Evolutionary conservation across 2,329 filamentous ascomycete genomes (phyloP), one percentile per base, ranked within the genome.

Genomic region (Xylaria arbuscula): DNA sequence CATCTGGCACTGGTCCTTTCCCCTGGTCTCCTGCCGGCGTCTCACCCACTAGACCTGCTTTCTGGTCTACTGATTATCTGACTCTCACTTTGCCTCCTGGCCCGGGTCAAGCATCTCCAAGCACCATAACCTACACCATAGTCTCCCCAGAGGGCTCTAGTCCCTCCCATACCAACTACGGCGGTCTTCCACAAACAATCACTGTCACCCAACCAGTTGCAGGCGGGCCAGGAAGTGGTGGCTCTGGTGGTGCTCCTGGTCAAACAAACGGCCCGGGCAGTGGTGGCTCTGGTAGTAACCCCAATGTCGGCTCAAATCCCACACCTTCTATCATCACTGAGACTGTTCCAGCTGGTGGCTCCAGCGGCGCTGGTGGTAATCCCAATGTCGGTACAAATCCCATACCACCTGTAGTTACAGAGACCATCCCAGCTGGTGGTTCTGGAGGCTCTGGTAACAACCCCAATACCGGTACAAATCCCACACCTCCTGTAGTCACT

Each of bases 61-160:
- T 73, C 28, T 77, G 74, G 75, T 75, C 73, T 42, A 76, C 76
- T 62, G 73, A 74, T 60, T 76, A 71, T 51, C 72, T 76, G 48
- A 77, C 74, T 59, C 67, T 76, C 24, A 77, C 76, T 38, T 38
- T 74, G 19, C 72, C 75, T 50, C 71, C 73, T 48, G 67, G 53
- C 50, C 57, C 75, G 47, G 72, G 71, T 32, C 72, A 66, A 66
- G 61, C 57, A 65, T 66, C 62, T 42, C 62, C 74, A 19, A 70
- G 69, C 51, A 55, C 62, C 19, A 47, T 73, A 38, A 76, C 74
- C 38, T 77, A 76, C 63, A 75, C 74, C 19, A 72, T 77, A 42
- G 70, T 76, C 61, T 74, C 70, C 47, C 73, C 73, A 28, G n/a
- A 50, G 56, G 59, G 55, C 51, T 50, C 63, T 40, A 66, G 53